Conservation (phyloP, 495 filamentous ascomycete genomes). For the Chlorociboria aeruginascens region DNA sequence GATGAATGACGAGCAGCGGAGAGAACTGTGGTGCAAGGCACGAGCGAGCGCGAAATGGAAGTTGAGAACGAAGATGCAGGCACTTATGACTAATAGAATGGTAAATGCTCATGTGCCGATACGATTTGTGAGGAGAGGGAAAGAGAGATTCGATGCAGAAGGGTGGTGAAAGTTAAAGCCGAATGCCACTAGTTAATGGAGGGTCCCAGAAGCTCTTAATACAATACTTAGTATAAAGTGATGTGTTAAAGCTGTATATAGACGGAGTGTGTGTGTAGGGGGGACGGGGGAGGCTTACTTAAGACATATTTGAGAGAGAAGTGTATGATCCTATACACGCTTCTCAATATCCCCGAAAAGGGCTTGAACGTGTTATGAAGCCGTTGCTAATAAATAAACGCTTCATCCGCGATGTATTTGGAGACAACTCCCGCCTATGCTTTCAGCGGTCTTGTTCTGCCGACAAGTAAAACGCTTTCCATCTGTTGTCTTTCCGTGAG, state of each 20-base stretch:
- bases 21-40: constrained; percentile 34
- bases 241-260: too few relatives aligned
- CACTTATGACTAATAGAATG: background rate
- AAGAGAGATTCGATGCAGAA: too few relatives aligned
- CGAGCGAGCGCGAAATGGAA: constrained; percentile 27
- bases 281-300: too few relatives aligned
- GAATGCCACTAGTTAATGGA: too few relatives aligned
- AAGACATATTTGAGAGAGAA: too few relatives aligned
- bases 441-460: constrained; percentile 85
- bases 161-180: too few relatives aligned
- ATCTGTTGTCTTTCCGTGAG: constrained; percentile 75
- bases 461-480: constrained; percentile 94
- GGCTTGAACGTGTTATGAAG: too few relatives aligned
- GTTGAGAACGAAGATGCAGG: background rate
- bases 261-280: too few relatives aligned
- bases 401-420: constrained; percentile 13
- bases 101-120: background rate
- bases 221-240: too few relatives aligned
- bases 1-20: constrained; percentile 38
- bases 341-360: too few relatives aligned
- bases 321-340: too few relatives aligned
- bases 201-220: too few relatives aligned
- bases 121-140: constrained; percentile 20
- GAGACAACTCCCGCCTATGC: constrained; percentile 44
- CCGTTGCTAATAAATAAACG: background rate